Evolutionary conservation across 208 protist species (phyloP).

Genomic region (Trypanosoma congolense): DNA sequence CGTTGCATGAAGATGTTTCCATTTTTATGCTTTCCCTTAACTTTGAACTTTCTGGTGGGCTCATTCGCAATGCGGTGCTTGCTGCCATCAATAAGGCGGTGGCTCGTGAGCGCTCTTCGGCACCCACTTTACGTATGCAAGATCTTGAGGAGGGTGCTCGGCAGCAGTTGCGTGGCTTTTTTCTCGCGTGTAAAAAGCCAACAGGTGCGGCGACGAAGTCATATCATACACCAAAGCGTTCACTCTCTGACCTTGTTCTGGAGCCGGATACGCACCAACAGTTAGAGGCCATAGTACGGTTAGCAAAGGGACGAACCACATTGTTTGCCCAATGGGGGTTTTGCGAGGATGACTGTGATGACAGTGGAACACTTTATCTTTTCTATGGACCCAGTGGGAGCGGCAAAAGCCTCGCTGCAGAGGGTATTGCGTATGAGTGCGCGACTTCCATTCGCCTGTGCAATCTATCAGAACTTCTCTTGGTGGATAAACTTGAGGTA

Average conservation of each 20-base stretch:
- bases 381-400: conserved; percentile 82
- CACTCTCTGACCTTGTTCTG: conserved; percentile 68
- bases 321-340: conserved; percentile 90
- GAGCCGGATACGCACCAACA: conserved; percentile 34
- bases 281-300: conserved; percentile 49
- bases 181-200: conserved; percentile 63
- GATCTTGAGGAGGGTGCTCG: conserved; percentile 79
- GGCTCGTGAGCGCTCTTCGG: conserved; percentile 56
- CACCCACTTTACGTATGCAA: conserved; percentile 54
- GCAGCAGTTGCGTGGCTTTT: conserved; percentile 85
- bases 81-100: conserved; percentile 79
- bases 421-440: conserved; percentile 90
- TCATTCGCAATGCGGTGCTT: conserved; percentile 91
- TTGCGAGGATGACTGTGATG: conserved; percentile 51
- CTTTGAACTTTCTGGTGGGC: conserved; percentile 86
- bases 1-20: conserved; percentile 58
- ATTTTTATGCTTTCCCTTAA: conserved; percentile 66
- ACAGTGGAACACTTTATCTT: conserved; percentile 51
- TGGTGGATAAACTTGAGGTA: conserved; percentile 46
- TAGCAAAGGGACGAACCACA: conserved; percentile 76
- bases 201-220: conserved; percentile 32
- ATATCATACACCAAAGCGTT: conserved; percentile 74
- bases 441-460: conserved; percentile 80
- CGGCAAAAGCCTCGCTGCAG: conserved; percentile 84
- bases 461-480: conserved; percentile 69